Base-by-base conservation (phyloP, 2,329 filamentous ascomycete genomes). In the Dichotomopilus funicola region DNA sequence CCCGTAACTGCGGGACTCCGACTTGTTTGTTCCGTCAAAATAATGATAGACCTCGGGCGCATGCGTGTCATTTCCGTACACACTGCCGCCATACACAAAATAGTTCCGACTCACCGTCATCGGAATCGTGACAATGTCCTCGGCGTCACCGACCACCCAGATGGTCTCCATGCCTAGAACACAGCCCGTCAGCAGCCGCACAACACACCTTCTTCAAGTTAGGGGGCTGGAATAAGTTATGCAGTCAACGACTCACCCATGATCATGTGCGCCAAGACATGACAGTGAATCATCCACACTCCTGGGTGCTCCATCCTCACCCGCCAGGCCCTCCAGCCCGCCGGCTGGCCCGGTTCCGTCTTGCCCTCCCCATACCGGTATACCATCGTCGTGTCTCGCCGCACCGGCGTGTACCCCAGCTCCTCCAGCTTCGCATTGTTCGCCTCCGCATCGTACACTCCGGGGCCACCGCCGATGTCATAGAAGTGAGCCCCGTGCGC, bases 271-370 rank as follows among this genome's bases (percentile, higher is more conserved):
- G 77, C 75, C 49, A 79, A 59, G 12, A 79, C 75, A 64, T 85
- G 81, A 59, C 81, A 85, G 65, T 85, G 81, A 59, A 84, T 70
- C 78, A 84, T 79, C 80, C 80, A 85, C 3, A 79, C 79, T 0
- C 81, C 82, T 0, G 83, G 76, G 3, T 79, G 62, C 1, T 65
- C 68, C 1, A 77, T 65, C 4, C 71, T 63, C 1, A 85, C 67
- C 8, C 83, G 71, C 83, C 82, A 86, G 0, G 75, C 82, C 19
- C 82, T 71, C 83, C 83, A 87, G 0, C 82, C 81, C 0, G 74
- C 71, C 1, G 72, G 73, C 5, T 70, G 64, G 4, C 74, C 68
- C 0, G 73, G 65, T 2, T 59, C 60, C 0, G 73, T 75, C 31
- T 71, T 71, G 3, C 67, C 60, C 0, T 66, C 67, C 59, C 47